These are phyloP conservation scores for Geoglossum glabrum DNA, from an alignment of 495 filamentous ascomycete species.

Conservation along the genomic window DNA sequence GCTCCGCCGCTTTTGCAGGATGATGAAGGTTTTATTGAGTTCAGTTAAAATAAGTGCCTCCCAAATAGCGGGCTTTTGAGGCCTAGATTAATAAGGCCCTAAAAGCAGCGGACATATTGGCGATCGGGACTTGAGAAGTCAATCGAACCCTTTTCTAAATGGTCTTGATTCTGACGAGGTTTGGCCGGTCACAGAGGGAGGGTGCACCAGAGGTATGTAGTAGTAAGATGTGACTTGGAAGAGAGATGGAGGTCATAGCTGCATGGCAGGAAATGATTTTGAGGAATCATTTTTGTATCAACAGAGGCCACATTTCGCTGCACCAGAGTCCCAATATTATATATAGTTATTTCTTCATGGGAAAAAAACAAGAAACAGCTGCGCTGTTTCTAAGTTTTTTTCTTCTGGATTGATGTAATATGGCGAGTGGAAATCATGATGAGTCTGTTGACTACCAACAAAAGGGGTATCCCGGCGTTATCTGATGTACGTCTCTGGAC, in stretches of 20 bases:
- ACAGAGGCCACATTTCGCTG: not conserved
- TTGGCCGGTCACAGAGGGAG: not conserved
- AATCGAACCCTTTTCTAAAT: not conserved
- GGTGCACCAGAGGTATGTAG: not conserved
- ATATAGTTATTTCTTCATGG: not conserved
- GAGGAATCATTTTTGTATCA: not conserved
- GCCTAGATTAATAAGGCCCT: too few species aligned
- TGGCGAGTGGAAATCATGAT: not conserved
- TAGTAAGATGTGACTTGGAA: not conserved
- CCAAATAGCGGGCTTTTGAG: not conserved
- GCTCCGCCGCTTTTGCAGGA: not conserved
- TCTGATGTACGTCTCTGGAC: too few species aligned
- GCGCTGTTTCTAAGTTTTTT: not conserved
- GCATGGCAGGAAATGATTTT: not conserved
- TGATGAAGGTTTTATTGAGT: slow-evolving; percentile 1
- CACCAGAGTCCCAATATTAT: too few species aligned
- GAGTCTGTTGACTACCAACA: too few species aligned
- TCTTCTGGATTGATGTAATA: not conserved
- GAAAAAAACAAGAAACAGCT: not conserved
- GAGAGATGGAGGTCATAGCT: not conserved
- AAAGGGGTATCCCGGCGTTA: too few species aligned
- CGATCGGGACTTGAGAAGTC: not conserved
- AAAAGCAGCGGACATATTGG: not conserved
- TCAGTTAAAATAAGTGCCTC: not conserved
- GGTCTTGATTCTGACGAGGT: not conserved